phyloP scores from a whole-genome alignment of 495 filamentous ascomycete genomes.

The Aspergillus baeticus region DNA sequence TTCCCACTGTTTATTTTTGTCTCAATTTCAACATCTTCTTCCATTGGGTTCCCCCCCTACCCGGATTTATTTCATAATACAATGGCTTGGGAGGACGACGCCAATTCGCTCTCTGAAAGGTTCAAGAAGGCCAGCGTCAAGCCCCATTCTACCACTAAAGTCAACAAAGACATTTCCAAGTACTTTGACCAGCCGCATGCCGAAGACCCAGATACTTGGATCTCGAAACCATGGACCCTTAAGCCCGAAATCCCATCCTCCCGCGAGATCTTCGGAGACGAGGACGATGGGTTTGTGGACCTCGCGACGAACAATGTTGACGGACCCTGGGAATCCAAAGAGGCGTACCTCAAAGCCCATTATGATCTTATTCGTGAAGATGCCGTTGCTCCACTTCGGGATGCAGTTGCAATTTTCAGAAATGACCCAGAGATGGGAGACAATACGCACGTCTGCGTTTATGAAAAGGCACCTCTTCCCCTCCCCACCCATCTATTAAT shows the following conservation, averaged over 20 bases:
- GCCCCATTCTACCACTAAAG: conserved; percentile 2
- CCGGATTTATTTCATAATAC: neutral
- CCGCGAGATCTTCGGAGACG: conserved; percentile 41
- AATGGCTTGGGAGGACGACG: conserved; percentile 4
- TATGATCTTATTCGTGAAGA: conserved; percentile 70
- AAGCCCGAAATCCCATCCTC: conserved; percentile 46
- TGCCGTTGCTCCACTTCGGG: conserved; percentile 55
- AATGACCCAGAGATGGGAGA: conserved; percentile 49
- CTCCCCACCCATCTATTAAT: neutral
- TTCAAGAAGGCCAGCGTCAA: neutral
- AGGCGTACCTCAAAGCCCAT: conserved; percentile 59
- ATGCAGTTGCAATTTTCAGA: conserved; percentile 52
- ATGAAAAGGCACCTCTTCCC: conserved; percentile 60
- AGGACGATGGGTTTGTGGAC: conserved; percentile 25
- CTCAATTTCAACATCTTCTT: neutral
- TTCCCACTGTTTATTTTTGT: neutral
- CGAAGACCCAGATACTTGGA: conserved; percentile 33
- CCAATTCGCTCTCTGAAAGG: neutral
- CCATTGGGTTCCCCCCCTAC: neutral
- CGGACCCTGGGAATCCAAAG: conserved; percentile 47
- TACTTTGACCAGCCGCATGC: conserved; percentile 26
- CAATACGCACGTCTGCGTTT: conserved; percentile 59
- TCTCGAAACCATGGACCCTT: conserved; percentile 35
- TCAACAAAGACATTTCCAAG: conserved; percentile 31
- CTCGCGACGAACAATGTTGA: conserved; percentile 37